Base-by-base conservation (phyloP, 371 early-diverging fungal species). In the Lichtheimia ornata region DNA sequence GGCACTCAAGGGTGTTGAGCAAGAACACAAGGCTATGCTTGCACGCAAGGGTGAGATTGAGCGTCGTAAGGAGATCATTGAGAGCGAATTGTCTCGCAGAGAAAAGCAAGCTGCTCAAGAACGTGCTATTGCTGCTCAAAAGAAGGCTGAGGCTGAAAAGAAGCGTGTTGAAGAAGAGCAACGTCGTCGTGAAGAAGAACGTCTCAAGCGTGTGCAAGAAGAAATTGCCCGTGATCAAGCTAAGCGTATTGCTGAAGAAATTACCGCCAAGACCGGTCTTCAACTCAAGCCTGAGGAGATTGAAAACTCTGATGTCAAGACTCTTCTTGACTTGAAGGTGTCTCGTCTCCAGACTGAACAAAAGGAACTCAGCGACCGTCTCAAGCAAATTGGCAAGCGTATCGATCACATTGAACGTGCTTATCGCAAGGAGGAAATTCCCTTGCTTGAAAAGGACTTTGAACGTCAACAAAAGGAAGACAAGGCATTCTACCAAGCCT, bases 321-420 rank as follows among this genome's bases (percentile, higher is more conserved):
- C 86, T 27, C 73, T 97, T 47, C 76, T 92, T 56, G 87, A 91
- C 59, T 75, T 96, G 58, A 96, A 97, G 87, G 86, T 94, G 14
- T 85, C 94, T 71, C 89, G 96, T 64, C 75, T 97, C 24, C 95
- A 95, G 74, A 91, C 92, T 66, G 97, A 96, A 72, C 89, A 91
- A 81, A 81, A 83, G 40, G 96, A 94, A 68, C 77, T 91, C 66
- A 82, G 88, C 59, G 72, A 85, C 47, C 87, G 90, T 63, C 82
- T 93, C 61, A 88, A 85, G 77, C 72, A 86, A 40, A 76, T 93
- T 58, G 81, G 84, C 64, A 92, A 93, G 69, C 87, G 91, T 66
- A 62, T 92, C 42, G 99, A 99, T 74, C 94, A 96, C 72, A 78
- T 89, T n/a, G 97, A 97, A 77, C 95, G 99, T 73, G 99, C 98